Base-by-base conservation (phyloP, 192 early-diverging fungal species). In the Entophlyctis luteolus region DNA sequence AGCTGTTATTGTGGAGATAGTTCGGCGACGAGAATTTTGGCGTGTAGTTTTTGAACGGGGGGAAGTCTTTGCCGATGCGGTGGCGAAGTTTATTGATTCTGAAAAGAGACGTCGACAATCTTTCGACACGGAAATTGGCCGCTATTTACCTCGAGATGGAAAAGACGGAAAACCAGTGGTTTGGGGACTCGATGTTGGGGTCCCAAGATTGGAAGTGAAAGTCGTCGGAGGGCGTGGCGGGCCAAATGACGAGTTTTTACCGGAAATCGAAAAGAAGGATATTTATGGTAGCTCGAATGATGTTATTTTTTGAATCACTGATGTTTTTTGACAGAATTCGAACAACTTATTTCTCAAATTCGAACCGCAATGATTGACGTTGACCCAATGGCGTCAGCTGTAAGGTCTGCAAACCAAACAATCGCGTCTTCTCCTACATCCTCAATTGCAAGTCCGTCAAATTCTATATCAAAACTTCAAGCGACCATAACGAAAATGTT, bases 401-500 rank as follows among this genome's bases (percentile, higher is more conserved):
- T 57, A 46, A 8, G 39, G 45, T 42, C 67, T 6, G 35, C 56
- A 8, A 67, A 45, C 47, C 59, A 60, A 2, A 50, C 62, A 6
- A 4, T 66, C 5, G 55, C 27, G 12, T 58, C 58, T 2, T 73
- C 72, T 2, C 56, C 52, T 27, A 25, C 63, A 3, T 59, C 55
- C 33, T 62, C 53, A 35, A 38, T 35, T 35, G 58, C 33, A 27
- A 42, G 28, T n/a, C 48, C 49, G 1, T 31, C 36, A 1, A 73
- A 82, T 32, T 67, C 72, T 0, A 74, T 82, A 16, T 71, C 77
- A 0, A 82, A 82, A 49, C 68, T 82, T 2, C 74, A 73, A 34
- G 72, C 77, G 10, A 79, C 80, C 8, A 77, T 82, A 65, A 52
- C 73, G 28, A 82, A 76, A 59, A 79, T 82, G 77, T 46, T 67